A percentile compares a stretch with the other conserved stretches of the same genome.
Evolutionary conservation across 305 asterid species (phyloP).

Genomic region (Solanum hybrid): DNA sequence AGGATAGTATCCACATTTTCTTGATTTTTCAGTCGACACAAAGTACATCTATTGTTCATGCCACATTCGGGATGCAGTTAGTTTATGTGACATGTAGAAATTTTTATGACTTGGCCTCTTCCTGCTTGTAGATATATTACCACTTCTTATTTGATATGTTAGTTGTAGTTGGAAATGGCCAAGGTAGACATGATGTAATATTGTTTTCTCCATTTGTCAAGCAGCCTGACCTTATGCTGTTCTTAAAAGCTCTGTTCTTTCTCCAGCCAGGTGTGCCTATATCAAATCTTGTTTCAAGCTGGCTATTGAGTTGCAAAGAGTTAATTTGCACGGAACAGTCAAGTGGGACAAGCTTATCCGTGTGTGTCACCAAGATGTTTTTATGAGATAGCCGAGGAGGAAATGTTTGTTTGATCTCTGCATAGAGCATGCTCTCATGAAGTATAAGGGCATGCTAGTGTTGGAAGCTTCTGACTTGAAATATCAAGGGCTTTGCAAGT

Average conservation of each 20-base stretch:
- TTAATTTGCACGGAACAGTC: slow-evolving; percentile 8
- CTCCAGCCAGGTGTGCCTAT: slow-evolving; percentile 5
- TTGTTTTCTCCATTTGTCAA: slow-evolving; percentile 1
- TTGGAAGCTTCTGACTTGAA: slow-evolving; percentile 16
- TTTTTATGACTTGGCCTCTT: not conserved
- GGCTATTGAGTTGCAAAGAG: slow-evolving; percentile 3
- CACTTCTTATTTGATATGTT: not conserved
- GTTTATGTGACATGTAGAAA: not conserved
- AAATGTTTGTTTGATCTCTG: slow-evolving; percentile 7
- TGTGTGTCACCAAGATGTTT: slow-evolving; percentile 1
- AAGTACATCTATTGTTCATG: not conserved
- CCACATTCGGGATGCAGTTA: not conserved
- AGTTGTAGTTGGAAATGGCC: not conserved
- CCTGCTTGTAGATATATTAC: not conserved
- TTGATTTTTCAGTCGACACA: not conserved
- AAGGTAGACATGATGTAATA: not conserved
- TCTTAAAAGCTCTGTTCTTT: not conserved
- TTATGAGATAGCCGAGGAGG: slow-evolving; percentile 1
- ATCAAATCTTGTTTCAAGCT: slow-evolving; percentile 1
- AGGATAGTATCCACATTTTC: not conserved
- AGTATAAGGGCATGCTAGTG: slow-evolving; percentile 7
- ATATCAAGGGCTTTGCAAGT: slow-evolving; percentile 13
- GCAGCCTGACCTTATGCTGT: not conserved
- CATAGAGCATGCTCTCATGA: slow-evolving; percentile 1
- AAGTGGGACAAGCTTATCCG: slow-evolving; percentile 8